phyloP scores from a whole-genome alignment of 1,139 yeast genomes.

The Suhomyces bribrorum region DNA sequence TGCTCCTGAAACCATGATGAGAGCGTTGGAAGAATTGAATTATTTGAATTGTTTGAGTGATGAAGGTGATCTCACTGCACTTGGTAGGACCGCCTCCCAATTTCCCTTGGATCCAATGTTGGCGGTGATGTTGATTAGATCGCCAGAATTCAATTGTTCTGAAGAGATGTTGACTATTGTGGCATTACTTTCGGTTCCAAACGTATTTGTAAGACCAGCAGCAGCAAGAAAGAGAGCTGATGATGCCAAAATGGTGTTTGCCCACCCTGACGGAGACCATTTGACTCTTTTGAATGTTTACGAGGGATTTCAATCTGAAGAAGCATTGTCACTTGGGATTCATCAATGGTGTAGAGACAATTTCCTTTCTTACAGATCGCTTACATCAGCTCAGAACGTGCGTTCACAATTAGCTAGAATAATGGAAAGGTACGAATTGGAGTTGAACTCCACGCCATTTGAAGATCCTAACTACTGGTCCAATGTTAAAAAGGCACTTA shows the following conservation, averaged over 20 bases:
- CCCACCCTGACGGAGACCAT: conserved; percentile 96
- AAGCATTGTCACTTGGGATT: conserved; percentile 59
- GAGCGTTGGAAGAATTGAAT: conserved; percentile 93
- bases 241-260: conserved; percentile 83
- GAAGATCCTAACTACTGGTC: conserved; percentile 65
- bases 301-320: conserved; percentile 77
- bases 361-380: conserved; percentile 79
- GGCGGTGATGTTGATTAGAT: conserved; percentile 88
- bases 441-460: conserved; percentile 66
- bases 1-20: conserved; percentile 99
- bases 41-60: conserved; percentile 88
- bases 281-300: conserved; percentile 85
- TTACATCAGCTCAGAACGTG: conserved; percentile 81
- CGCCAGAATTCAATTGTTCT: conserved; percentile 83
- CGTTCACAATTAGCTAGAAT: conserved; percentile 79
- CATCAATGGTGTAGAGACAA: conserved; percentile 92
- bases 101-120: conserved; percentile 96
- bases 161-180: conserved; percentile 87
- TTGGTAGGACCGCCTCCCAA: conserved; percentile 87
- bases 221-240: conserved; percentile 89
- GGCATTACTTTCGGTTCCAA: conserved; percentile 89
- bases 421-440: conserved; percentile 80
- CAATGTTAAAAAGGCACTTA: conserved; percentile 80
- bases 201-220: conserved; percentile 91
- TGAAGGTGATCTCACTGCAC: conserved; percentile 84